Evolutionary conservation across 495 filamentous ascomycete species (phyloP).

Genomic region (Xylaria telfairii): DNA sequence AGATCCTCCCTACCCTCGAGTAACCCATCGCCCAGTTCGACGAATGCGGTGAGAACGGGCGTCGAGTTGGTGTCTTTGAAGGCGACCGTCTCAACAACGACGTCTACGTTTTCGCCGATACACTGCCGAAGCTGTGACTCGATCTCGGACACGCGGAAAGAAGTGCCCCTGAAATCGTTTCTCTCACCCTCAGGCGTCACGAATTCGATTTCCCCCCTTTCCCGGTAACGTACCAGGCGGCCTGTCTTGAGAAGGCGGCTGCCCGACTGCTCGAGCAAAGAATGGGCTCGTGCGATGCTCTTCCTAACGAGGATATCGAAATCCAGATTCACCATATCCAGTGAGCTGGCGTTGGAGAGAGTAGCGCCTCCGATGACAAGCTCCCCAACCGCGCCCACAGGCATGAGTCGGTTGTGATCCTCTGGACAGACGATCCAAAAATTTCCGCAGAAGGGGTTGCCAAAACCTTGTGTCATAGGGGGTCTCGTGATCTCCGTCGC

Average conservation of each 20-base stretch:
- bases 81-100: constrained; percentile 51
- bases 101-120: constrained; percentile 52
- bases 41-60: constrained; percentile 48
- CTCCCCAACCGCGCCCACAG: constrained; percentile 55
- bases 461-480: constrained; percentile 47
- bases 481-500: constrained; percentile 48
- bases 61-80: constrained; percentile 46
- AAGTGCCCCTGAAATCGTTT: constrained; percentile 37
- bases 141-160: constrained; percentile 45
- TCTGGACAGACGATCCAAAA: constrained; percentile 56
- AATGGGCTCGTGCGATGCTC: constrained; percentile 26
- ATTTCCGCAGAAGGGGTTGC: constrained; percentile 49
- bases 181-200: constrained; percentile 44
- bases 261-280: constrained; percentile 35
- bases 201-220: constrained; percentile 53
- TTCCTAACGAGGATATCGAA: constrained; percentile 30
- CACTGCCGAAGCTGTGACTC: constrained; percentile 52
- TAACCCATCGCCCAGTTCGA: constrained; percentile 51
- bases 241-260: constrained; percentile 49
- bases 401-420: constrained; percentile 53
- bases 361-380: constrained; percentile 55
- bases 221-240: constrained; percentile 50
- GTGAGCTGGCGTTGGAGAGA: constrained; percentile 38
- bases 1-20: constrained; percentile 44
- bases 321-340: constrained; percentile 31